phyloP scores from a whole-genome alignment of 176 grass and related monocot species.

The Cymbopogon citratus region DNA sequence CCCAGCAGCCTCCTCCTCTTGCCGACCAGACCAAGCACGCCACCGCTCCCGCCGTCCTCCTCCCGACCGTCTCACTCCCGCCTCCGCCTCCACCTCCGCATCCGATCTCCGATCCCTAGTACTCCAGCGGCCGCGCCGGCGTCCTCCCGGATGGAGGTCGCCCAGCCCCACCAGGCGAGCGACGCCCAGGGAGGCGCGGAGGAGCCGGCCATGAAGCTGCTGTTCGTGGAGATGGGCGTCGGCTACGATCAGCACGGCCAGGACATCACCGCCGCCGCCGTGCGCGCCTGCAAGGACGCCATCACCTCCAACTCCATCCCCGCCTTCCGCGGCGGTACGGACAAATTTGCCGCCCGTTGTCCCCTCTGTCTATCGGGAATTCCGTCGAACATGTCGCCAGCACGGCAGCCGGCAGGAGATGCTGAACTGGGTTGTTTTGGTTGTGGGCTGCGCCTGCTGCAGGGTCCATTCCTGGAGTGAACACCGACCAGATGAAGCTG shows the following conservation, averaged over 20 bases:
- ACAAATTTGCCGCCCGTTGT: not conserved
- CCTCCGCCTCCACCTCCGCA: not conserved
- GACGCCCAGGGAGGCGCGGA: conserved; percentile 1
- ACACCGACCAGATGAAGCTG: conserved; percentile 96
- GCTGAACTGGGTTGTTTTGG: not conserved
- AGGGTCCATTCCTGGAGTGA: conserved; percentile 90
- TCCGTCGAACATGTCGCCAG: conserved; percentile 4
- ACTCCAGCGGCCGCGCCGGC: not conserved
- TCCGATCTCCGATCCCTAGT: not conserved
- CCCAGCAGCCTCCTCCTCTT: not conserved
- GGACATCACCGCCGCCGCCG: conserved; percentile 77
- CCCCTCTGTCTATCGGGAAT: not conserved
- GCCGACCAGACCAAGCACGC: not conserved
- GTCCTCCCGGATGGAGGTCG: conserved; percentile 32
- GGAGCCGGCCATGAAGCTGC: conserved; percentile 50
- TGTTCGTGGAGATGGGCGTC: conserved; percentile 98
- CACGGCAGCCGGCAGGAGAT: not conserved
- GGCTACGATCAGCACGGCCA: conserved; percentile 98
- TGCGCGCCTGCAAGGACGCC: conserved; percentile 88
- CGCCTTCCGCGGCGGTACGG: conserved; percentile 77
- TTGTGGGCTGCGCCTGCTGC: conserved; percentile 1
- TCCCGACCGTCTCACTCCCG: not conserved
- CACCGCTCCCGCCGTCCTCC: not conserved
- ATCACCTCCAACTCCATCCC: conserved; percentile 98
- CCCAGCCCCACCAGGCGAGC: conserved; percentile 29